Evolutionary conservation across 495 filamentous ascomycete genomes (phyloP).

Genomic region (Hypoxylon crocopeplum): DNA sequence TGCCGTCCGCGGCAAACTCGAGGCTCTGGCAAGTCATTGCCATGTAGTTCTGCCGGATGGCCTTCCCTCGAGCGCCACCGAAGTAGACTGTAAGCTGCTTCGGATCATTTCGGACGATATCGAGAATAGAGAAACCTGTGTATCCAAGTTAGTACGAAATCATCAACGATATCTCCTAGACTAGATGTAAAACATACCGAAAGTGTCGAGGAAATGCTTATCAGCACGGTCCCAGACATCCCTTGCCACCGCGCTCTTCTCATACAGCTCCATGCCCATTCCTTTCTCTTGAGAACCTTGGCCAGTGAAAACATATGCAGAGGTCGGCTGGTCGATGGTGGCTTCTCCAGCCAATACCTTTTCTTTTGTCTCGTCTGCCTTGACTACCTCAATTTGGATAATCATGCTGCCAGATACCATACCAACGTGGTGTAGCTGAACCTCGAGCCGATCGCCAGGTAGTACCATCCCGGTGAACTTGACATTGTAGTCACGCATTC

Average conservation of each 20-base stretch:
- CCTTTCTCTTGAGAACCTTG: conserved; percentile 91
- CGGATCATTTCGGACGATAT: conserved; percentile 91
- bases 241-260: conserved; percentile 77
- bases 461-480: conserved; percentile 86
- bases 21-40: conserved; percentile 87
- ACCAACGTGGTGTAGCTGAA: conserved; percentile 82
- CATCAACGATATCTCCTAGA: background rate
- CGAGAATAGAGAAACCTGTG: conserved; percentile 78
- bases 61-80: conserved; percentile 83
- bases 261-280: conserved; percentile 93
- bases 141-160: conserved; percentile 38
- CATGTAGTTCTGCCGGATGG: conserved; percentile 91
- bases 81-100: conserved; percentile 92
- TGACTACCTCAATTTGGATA: conserved; percentile 79
- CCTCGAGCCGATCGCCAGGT: conserved; percentile 82
- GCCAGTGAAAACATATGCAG: conserved; percentile 86
- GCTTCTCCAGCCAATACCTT: conserved; percentile 84
- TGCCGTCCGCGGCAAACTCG: conserved; percentile 72
- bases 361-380: conserved; percentile 80
- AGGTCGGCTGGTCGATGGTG: conserved; percentile 86
- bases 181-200: conserved; percentile 59
- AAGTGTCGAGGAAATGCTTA: conserved; percentile 88
- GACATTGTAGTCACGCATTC: conserved; percentile 84
- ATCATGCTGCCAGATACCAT: conserved; percentile 91
- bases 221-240: conserved; percentile 92